Conservation (phyloP, 2,329 filamentous ascomycete genomes). For the Metarhizium humberi region DNA sequence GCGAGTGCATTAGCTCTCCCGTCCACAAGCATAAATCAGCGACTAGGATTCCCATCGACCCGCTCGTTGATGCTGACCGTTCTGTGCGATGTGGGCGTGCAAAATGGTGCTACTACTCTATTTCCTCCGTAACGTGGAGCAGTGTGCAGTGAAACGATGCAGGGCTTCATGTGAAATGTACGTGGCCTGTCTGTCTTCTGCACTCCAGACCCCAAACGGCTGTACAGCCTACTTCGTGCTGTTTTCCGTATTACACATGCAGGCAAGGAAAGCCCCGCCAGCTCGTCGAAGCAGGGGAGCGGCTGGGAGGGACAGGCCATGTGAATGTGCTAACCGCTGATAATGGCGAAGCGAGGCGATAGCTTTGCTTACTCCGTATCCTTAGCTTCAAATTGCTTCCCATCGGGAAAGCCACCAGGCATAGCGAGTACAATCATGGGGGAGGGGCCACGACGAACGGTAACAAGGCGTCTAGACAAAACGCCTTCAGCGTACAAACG, state of each 20-base stretch:
- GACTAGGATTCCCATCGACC: background rate
- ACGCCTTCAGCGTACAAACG: no score
- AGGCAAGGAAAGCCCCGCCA: background rate
- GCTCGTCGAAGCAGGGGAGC: background rate
- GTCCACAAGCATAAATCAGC: constrained; percentile 5
- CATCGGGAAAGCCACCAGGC: background rate
- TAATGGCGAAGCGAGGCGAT: background rate
- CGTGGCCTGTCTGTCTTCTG: background rate
- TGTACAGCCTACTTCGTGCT: background rate
- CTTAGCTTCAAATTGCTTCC: background rate
- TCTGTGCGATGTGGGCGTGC: background rate
- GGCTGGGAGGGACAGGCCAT: background rate
- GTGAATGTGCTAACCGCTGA: background rate
- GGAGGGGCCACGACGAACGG: no score
- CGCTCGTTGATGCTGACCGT: background rate
- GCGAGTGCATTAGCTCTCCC: constrained; percentile 13
- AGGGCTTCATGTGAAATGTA: background rate
- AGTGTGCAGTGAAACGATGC: background rate
- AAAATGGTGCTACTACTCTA: background rate
- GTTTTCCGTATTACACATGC: background rate
- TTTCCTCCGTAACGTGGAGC: background rate
- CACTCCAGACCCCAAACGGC: background rate
- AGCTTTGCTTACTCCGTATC: background rate
- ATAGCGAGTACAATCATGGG: background rate
- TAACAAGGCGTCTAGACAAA: no score